Conservation (phyloP, 2,329 filamentous ascomycete genomes). For the Pezicula carpinea region DNA sequence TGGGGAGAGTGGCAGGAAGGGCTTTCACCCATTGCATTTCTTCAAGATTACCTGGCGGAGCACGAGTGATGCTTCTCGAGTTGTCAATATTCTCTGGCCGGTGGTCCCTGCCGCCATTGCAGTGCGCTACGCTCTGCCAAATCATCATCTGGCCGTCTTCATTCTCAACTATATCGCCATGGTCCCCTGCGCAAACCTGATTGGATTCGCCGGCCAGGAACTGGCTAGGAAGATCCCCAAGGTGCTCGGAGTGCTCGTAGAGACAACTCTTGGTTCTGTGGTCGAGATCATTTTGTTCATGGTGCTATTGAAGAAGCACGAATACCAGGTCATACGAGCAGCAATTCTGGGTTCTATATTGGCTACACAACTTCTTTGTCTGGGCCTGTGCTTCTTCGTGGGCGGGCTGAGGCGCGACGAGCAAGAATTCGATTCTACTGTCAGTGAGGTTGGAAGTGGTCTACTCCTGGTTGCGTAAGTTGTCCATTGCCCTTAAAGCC, state of each 20-base stretch:
- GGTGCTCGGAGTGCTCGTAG: conserved; percentile 59
- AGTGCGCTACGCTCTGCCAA: conserved; percentile 49
- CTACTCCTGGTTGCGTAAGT: conserved; percentile 73
- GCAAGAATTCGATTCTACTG: conserved; percentile 67
- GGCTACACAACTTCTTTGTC: conserved; percentile 74
- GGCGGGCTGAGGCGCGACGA: conserved; percentile 66
- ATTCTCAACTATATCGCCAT: conserved; percentile 71
- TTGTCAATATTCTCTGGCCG: conserved; percentile 71
- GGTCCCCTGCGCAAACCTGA: conserved; percentile 70
- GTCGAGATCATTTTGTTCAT: conserved; percentile 84
- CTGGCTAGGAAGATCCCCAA: conserved; percentile 71
- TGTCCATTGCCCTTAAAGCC: conserved; percentile 8
- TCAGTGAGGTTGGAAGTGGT: conserved; percentile 76
- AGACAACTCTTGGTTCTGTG: conserved; percentile 64
- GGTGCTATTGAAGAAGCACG: conserved; percentile 54
- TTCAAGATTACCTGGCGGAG: conserved; percentile 59
- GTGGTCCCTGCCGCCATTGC: conserved; percentile 68
- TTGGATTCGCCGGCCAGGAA: conserved; percentile 71
- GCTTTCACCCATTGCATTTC: conserved; percentile 61
- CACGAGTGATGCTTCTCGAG: conserved; percentile 56
- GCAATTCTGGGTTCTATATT: conserved; percentile 81
- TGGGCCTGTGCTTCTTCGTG: conserved; percentile 75
- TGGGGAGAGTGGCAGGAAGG: conserved; percentile 65
- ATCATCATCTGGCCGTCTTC: conserved; percentile 61
- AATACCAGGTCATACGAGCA: conserved; percentile 71